These are phyloP conservation scores for Coemansia sp. DNA, from an alignment of 192 early-diverging fungal genomes.

Conservation along the genomic window DNA sequence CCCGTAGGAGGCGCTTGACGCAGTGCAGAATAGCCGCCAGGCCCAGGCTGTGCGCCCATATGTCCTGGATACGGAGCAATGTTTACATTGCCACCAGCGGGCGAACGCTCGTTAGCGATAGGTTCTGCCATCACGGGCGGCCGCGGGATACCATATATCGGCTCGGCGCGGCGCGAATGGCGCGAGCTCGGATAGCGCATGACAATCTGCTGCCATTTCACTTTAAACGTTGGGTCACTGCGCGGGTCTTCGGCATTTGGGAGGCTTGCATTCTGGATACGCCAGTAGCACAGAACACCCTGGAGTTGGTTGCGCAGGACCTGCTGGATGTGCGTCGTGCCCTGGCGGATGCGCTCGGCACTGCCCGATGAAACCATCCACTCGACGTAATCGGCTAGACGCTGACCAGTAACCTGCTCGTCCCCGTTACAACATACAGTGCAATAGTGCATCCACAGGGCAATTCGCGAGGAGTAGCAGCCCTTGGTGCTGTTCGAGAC, in stretches of 20 bases:
- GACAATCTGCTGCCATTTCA: conserved; percentile 43
- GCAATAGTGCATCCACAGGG: conserved; percentile 52
- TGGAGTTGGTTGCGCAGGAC: conserved; percentile 54
- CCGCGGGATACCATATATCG: conserved; percentile 36
- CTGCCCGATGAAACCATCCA: conserved; percentile 53
- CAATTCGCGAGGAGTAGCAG: conserved; percentile 54
- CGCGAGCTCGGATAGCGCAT: conserved; percentile 42
- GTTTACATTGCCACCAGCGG: background rate
- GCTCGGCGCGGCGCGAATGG: conserved; percentile 41
- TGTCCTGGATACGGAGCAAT: background rate
- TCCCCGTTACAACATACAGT: conserved; percentile 27
- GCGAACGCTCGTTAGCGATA: background rate
- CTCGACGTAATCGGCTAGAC: conserved; percentile 47
- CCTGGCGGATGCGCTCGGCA: conserved; percentile 52
- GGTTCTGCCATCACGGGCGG: background rate
- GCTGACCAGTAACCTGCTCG: conserved; percentile 30
- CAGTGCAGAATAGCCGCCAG: background rate
- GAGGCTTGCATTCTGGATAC: conserved; percentile 35
- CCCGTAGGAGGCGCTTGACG: background rate
- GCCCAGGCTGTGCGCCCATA: background rate
- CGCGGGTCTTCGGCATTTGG: conserved; percentile 34
- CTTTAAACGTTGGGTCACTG: conserved; percentile 20
- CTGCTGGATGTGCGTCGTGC: conserved; percentile 45
- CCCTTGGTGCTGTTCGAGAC: conserved; percentile 50
- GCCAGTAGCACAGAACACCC: conserved; percentile 54